Base-by-base conservation (phyloP, 208 protist species). In the Porcisia deanei region DNA sequence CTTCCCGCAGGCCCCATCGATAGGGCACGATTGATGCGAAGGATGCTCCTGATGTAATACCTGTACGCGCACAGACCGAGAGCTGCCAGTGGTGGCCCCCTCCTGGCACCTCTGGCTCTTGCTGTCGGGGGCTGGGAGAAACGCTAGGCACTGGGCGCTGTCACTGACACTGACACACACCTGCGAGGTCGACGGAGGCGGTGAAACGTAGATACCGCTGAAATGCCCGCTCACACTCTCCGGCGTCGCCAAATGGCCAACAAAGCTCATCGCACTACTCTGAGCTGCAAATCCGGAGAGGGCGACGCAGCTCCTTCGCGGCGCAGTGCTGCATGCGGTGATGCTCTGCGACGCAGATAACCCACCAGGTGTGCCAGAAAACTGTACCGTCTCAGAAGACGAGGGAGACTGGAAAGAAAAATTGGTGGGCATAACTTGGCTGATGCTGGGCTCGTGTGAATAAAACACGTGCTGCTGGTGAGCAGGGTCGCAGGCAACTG, bases 361-460 rank as follows among this genome's bases (percentile, higher is more conserved):
- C 22, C 72, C 77, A 18, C 77, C 77, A 14, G 77, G 77, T 7
- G 77, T 74, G 65, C 65, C 65, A n/a, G 71, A 77, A 10, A 82
- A 64, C 43, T 41, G 77, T 59, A 71, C 73, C 58, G 20, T 69
- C 14, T 82, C 49, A 10, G 57, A 47, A 65, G 39, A 58, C 41
- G 57, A 75, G 37, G 39, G 22, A 7, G 59, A 34, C 18, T 34
- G 53, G 14, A 55, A 73, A 30, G 14, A 20, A 18, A 39, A 12
- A 14, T 52, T 63, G 6, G 65, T 14, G 30, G 22, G 12, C 25
- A n/a, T 30, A 25, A 16, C 30, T 52, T 67, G 61, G 39, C 10
- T 67, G 20, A 10, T 25, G 41, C 25, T 67, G 61, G 37, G n/a
- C 41, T 43, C 43, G 25, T 43, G 22, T 12, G n/a, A 49, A 20